Base-by-base conservation (phyloP, 2,329 filamentous ascomycete species). In the Aspergillus latus region DNA sequence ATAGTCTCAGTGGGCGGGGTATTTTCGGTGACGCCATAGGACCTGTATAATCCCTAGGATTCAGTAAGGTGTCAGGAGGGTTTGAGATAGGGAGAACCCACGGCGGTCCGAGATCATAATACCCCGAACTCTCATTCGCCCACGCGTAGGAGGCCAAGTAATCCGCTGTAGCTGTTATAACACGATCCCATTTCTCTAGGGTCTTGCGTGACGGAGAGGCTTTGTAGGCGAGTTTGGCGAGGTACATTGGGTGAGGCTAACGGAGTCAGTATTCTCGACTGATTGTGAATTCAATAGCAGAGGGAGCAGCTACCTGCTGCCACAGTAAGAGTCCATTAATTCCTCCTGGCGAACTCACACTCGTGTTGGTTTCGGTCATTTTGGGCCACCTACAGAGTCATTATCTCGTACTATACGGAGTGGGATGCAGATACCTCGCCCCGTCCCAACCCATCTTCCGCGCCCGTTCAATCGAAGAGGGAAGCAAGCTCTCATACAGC, bases 11-110 rank as follows among this genome's bases (percentile, higher is more conserved):
- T 13, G 2, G 59, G 57, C 8, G 54, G 57, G 7, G 59, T 61
- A 39, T 61, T 61, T 32, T 61, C 59, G 1, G 57, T 61, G 6
- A 61, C 59, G 1, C 59, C 59, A 15, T 61, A 60, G 16, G 59
- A 30, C 10, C 59, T 61, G 32, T 1, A 2, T 5, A 21, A 21
- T 4, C 36, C 8, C 51, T 36, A 56, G 42, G 10, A 13, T n/a
- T 2, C 8, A 13, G n/a, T 2, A 37, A 37, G 34, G 5, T 37
- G 34, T 7, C 8, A 42, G 5, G 15, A 42, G 1, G 37, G 8
- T 2, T 13, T 13, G 37, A 13, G 52, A 13, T 2, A 28, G 8
- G 45, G 28, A 15, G 8, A 3, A 21, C 53, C 6, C 56, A 61
- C 59, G 57, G 59, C 10, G 57, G 59, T 16, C 59, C 59, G 0